Evolutionary conservation across 352 stramenopile species (phyloP).

Genomic region (Pythium myriotylum): DNA sequence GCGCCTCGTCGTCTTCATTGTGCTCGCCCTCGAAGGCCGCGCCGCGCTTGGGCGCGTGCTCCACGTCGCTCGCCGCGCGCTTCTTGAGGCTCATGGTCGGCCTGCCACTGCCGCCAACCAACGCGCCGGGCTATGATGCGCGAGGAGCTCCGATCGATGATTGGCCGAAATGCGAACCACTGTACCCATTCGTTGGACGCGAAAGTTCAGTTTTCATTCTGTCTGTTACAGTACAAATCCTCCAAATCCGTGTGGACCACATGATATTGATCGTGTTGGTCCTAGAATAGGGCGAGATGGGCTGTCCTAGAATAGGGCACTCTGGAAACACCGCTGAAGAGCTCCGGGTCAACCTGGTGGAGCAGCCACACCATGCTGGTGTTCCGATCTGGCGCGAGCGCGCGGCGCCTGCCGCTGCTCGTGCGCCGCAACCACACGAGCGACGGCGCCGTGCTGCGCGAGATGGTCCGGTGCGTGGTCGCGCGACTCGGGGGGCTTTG

Average conservation of each 20-base stretch:
- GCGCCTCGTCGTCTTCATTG: slow-evolving; percentile 49
- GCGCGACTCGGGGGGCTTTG: too few relatives aligned
- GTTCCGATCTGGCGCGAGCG: slow-evolving; percentile 23
- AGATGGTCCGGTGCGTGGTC: slow-evolving; percentile 48
- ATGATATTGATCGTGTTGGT: too few relatives aligned
- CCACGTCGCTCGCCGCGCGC: slow-evolving; percentile 51
- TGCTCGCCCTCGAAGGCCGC: slow-evolving; percentile 35
- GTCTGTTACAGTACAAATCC: slow-evolving; percentile 21
- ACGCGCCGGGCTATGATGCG: slow-evolving; percentile 27
- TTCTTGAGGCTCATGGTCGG: slow-evolving; percentile 75
- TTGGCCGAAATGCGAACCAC: slow-evolving; percentile 37
- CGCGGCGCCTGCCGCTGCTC: slow-evolving; percentile 9
- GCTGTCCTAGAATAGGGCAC: slow-evolving; percentile 22
- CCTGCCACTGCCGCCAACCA: slow-evolving; percentile 27
- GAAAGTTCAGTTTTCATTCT: slow-evolving; percentile 10
- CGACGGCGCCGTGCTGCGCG: slow-evolving; percentile 38
- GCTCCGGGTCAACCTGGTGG: not conserved
- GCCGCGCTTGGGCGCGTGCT: slow-evolving; percentile 58
- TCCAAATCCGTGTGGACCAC: slow-evolving; percentile 29
- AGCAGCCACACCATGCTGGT: slow-evolving; percentile 29
- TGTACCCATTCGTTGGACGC: slow-evolving; percentile 31
- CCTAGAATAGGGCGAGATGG: too few relatives aligned
- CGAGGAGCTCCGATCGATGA: slow-evolving; percentile 17
- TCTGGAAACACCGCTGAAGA: slow-evolving; percentile 10
- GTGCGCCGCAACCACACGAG: slow-evolving; percentile 30